Evolutionary conservation across 768 basidiomycete genomes (phyloP).

Genomic region (Tricholomella constricta): DNA sequence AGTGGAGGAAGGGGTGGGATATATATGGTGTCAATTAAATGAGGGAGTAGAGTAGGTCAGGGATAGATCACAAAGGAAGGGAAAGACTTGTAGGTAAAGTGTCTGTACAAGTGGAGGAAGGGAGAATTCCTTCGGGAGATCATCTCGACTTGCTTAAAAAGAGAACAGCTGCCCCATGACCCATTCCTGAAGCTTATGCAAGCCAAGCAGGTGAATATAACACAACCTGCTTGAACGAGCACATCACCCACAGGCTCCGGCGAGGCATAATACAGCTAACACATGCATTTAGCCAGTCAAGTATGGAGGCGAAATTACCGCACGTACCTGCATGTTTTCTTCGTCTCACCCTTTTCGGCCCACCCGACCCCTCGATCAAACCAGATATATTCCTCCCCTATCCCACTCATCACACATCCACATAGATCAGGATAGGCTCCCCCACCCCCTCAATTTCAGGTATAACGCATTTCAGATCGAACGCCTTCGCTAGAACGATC

Average conservation of each 20-base stretch:
- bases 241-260: background rate
- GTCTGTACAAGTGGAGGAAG: constrained; percentile 13
- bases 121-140: constrained; percentile 1
- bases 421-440: constrained; percentile 93
- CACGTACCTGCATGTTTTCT: constrained; percentile 35
- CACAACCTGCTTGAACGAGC: background rate
- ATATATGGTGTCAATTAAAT: constrained; percentile 22
- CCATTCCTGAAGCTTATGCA: background rate
- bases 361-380: constrained; percentile 8
- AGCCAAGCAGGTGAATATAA: constrained; percentile 5
- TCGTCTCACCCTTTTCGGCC: constrained; percentile 26
- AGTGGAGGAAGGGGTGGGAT: constrained; percentile 23
- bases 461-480: constrained; percentile 98
- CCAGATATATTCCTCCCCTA: constrained; percentile 19
- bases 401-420: constrained; percentile 61
- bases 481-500: constrained; percentile 95
- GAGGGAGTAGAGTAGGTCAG: constrained; percentile 18
- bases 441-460: constrained; percentile 97
- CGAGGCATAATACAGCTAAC: constrained; percentile 6
- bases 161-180: background rate
- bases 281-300: background rate
- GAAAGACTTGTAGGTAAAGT: constrained; percentile 12
- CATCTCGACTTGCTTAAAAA: background rate
- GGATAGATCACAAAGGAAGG: constrained; percentile 10
- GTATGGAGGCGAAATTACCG: background rate